Base-by-base conservation (phyloP, 208 protist species). In the Crithidia mellificae region DNA sequence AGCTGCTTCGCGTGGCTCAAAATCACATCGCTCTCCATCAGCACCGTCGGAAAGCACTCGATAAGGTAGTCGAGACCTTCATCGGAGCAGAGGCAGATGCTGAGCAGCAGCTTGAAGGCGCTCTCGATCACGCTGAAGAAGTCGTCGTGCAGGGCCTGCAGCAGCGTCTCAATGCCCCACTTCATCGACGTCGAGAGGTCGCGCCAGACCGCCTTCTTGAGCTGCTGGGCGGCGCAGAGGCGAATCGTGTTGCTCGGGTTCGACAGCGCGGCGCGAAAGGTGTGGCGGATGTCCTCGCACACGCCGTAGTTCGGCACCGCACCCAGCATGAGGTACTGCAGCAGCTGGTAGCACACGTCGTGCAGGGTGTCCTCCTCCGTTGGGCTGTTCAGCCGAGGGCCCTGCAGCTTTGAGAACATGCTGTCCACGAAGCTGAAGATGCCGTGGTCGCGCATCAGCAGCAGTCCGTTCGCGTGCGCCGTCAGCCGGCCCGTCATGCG, bases 261-360 rank as follows among this genome's bases (percentile, higher is more conserved):
- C 27, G 61, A 55, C 27, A 96, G 64, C 24, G 88, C 87, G 25
- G 56, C 65, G 20, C 84, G 87, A 63, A 93, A 84, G 25, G 76
- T 82, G 53, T 88, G 78, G 6, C 91, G 84, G 55, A 96, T 90
- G 52, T 92, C 88, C 32, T 94, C 84, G 81, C 91, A 93, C 44
- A 96, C 88, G 41, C 91, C 91, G 75, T 90, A 93, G 77, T 96
- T 96, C 2, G 91, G 88, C 44, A 96, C 91, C 3, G 85, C 81
- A 64, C 91, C 82, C 41, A 94, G 73, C 69, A 85, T 83, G 8
- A 96, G 56, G 59, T 83, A 84, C 52, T 81, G 84, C 71, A 96
- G 74, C 15, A 96, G 69, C 62, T 85, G 75, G 59, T 84, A 72
- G 54, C 88, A 92, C 55, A 94, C 91, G 49, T 92, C 83, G 39